Percentiles rank a stretch among this genome's conserved stretches.
Conservation (phyloP, 202 grass and related monocot species). For the Hordeum pubiflorum region DNA sequence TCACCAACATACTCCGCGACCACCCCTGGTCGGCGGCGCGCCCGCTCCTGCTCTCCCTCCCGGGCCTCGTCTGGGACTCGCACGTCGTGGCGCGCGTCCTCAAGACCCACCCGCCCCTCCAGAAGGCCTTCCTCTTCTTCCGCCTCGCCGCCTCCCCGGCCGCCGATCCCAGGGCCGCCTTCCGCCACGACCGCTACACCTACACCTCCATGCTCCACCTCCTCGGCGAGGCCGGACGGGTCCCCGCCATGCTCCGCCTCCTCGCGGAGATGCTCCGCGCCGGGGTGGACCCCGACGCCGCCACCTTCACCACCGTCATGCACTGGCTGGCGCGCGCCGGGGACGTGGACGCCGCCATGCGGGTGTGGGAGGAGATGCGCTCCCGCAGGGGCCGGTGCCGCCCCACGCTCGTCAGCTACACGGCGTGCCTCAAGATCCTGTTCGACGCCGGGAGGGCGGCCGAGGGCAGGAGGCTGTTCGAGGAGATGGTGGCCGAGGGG, state of each 20-base stretch:
- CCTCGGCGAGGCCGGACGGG: constrained; percentile 56
- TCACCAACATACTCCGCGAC: constrained; percentile 45
- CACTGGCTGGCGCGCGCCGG: constrained; percentile 50
- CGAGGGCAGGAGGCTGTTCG: constrained; percentile 36
- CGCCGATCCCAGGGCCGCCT: constrained; percentile 7
- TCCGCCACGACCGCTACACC: constrained; percentile 77
- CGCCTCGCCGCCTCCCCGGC: constrained; percentile 29
- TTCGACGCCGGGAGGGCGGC: constrained; percentile 43
- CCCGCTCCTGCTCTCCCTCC: constrained; percentile 43
- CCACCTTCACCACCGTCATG: constrained; percentile 60
- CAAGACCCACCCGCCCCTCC: constrained; percentile 67
- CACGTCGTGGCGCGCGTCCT: constrained; percentile 61
- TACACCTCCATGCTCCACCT: constrained; percentile 81
- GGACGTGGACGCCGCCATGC: constrained; percentile 43
- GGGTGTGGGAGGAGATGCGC: constrained; percentile 62
- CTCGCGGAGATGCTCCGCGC: constrained; percentile 51
- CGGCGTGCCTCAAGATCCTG: constrained; percentile 57
- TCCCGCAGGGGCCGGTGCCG: constrained; percentile 8
- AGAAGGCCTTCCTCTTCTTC: constrained; percentile 75
- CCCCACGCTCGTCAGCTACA: constrained; percentile 67
- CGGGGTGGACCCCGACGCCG: constrained; percentile 41
- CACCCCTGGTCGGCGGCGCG: constrained; percentile 46
- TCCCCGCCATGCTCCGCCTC: constrained; percentile 54
- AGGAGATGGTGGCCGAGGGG: constrained; percentile 53
- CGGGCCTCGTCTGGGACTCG: constrained; percentile 56